Percentiles rank a stretch among this genome's conserved stretches.
phyloP scores from a whole-genome alignment of 306 rosid genomes.

The Castanea crenata region DNA sequence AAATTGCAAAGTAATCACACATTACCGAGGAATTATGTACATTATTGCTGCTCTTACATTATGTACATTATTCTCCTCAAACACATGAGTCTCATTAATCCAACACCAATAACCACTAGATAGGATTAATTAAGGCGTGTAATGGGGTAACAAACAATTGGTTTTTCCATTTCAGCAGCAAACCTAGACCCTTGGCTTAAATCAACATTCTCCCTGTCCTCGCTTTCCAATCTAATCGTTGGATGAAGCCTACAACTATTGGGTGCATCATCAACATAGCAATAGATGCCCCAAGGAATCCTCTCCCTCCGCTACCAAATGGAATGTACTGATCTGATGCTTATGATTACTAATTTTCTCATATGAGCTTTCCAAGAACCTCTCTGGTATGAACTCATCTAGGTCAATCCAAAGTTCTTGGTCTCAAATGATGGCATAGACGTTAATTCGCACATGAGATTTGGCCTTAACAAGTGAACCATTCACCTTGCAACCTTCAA shows the following conservation, averaged over 20 bases:
- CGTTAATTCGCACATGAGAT: conserved; percentile 36
- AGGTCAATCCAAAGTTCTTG: conserved; percentile 39
- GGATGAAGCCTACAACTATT: conserved; percentile 39
- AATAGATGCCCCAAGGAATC: conserved; percentile 47
- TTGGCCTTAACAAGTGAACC: conserved; percentile 31
- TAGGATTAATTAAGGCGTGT: not conserved
- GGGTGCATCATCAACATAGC: conserved; percentile 41
- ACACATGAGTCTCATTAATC: too few species aligned
- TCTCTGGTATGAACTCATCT: conserved; percentile 37
- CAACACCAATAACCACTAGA: not conserved
- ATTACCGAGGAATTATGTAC: too few species aligned
- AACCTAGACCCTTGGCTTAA: conserved; percentile 18
- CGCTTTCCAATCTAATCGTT: conserved; percentile 44
- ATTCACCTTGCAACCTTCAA: conserved; percentile 21
- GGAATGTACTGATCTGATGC: conserved; percentile 33
- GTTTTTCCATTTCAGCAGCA: conserved; percentile 22
- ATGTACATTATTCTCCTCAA: too few species aligned
- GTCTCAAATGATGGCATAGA: conserved; percentile 45
- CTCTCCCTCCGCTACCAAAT: conserved; percentile 57
- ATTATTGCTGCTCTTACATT: too few species aligned
- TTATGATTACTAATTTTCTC: conserved; percentile 13
- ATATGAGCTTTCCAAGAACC: conserved; percentile 16
- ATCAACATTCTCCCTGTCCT: conserved; percentile 24
- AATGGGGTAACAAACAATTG: conserved; percentile 14
- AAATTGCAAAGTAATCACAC: too few species aligned